Conservation (phyloP, 352 stramenopile genomes). For the Globisporangium lucens region DNA sequence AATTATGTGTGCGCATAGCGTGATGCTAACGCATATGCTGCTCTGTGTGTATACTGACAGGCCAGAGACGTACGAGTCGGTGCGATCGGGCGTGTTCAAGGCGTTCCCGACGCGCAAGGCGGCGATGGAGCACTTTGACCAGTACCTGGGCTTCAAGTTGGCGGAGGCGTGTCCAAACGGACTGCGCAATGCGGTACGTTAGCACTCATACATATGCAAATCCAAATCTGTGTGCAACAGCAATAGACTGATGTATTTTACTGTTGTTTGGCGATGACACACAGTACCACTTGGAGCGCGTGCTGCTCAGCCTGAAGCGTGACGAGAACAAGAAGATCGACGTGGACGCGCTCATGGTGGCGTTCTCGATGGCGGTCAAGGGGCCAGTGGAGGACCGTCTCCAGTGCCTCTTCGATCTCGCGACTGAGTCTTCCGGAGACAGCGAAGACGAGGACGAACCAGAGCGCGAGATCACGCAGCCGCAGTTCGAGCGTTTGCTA, state of each 20-base stretch:
- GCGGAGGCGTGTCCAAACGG: conserved; percentile 50
- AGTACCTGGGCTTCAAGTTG: conserved; percentile 74
- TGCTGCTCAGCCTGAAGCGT: conserved; percentile 63
- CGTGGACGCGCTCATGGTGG: conserved; percentile 70
- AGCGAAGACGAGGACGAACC: conserved; percentile 21
- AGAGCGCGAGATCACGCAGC: conserved; percentile 49
- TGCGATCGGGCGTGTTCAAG: conserved; percentile 42
- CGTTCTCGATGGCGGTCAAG: conserved; percentile 84
- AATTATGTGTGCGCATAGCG: neutral
- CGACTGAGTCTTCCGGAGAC: conserved; percentile 32
- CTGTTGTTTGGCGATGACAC: neutral
- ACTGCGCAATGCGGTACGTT: conserved; percentile 52
- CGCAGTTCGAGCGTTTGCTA: conserved; percentile 58
- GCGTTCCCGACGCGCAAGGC: conserved; percentile 68
- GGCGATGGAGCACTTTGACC: conserved; percentile 73
- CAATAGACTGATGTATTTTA: neutral
- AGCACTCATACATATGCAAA: neutral
- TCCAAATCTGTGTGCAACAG: neutral
- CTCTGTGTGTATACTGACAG: conserved; percentile 18
- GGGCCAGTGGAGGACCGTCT: conserved; percentile 67
- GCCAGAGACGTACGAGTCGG: conserved; percentile 43
- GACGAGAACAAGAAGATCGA: conserved; percentile 56
- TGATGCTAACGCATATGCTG: neutral
- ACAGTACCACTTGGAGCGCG: conserved; percentile 74
- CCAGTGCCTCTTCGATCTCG: conserved; percentile 67